These are phyloP conservation scores for Monilinia fructigena DNA, from an alignment of 2,329 filamentous ascomycete species.

Conservation along the genomic window DNA sequence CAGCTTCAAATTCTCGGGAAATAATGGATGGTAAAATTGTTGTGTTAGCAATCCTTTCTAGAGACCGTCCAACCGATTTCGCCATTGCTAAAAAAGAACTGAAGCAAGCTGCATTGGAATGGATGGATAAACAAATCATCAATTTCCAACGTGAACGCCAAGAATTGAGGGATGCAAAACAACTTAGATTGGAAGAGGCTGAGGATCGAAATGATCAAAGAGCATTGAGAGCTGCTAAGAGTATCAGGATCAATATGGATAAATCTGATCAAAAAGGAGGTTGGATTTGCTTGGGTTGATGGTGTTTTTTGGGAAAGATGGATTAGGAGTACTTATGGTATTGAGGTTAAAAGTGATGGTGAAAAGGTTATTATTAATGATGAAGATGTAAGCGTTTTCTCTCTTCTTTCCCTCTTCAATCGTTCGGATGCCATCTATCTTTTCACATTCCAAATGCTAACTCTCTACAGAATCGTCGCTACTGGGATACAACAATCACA, in stretches of 20 bases:
- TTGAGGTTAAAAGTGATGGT: conserved; percentile 77
- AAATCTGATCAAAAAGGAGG: conserved; percentile 80
- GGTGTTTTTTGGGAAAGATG: conserved; percentile 96
- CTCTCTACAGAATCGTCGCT: conserved; percentile 72
- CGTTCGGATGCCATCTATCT: not conserved
- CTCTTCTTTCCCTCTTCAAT: not conserved
- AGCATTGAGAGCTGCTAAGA: conserved; percentile 82
- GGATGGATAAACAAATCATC: conserved; percentile 95
- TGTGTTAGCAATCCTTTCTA: conserved; percentile 85
- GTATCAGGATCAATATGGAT: conserved; percentile 87
- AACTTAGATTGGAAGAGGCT: conserved; percentile 92
- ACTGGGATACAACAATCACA: conserved; percentile 90
- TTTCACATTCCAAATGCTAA: conserved; percentile 13
- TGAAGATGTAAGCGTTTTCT: conserved; percentile 72
- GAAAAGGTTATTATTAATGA: conserved; percentile 96
- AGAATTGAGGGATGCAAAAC: conserved; percentile 90
- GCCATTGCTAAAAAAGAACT: conserved; percentile 78
- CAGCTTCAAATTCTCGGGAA: conserved; percentile 84
- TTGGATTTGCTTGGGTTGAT: conserved; percentile 96
- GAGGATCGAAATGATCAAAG: conserved; percentile 90
- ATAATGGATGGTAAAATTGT: conserved; percentile 95
- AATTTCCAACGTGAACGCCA: conserved; percentile 90
- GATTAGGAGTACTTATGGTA: conserved; percentile 91
- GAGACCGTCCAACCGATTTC: conserved; percentile 78
- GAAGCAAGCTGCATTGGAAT: conserved; percentile 92